phyloP scores from a whole-genome alignment of 805 yeast species.

The Tetrapisispora fleetii region DNA sequence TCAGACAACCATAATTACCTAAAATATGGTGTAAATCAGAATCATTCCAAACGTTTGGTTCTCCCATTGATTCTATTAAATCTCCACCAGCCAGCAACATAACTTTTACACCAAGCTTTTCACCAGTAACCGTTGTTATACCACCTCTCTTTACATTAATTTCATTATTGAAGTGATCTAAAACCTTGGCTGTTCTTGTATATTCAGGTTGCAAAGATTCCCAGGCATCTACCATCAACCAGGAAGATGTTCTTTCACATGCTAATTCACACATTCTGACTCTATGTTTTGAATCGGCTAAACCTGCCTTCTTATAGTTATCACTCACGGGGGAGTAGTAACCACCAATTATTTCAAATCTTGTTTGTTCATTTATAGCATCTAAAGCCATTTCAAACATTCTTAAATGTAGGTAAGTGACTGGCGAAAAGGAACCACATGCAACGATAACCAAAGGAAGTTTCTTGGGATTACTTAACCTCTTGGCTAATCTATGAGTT shows the following conservation, averaged over 20 bases:
- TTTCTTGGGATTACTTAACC: constrained; percentile 62
- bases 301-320: constrained; percentile 85
- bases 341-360: constrained; percentile 94
- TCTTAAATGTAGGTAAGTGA: constrained; percentile 85
- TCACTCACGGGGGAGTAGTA: constrained; percentile 92
- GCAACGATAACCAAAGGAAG: constrained; percentile 91
- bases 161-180: constrained; percentile 95
- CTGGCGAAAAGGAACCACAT: constrained; percentile 94
- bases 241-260: constrained; percentile 89
- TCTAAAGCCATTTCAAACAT: constrained; percentile 99
- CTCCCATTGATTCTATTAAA: constrained; percentile 97
- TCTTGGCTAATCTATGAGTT: constrained; percentile 68
- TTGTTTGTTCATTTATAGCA: constrained; percentile 79
- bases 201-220: constrained; percentile 86
- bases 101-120: constrained; percentile 74
- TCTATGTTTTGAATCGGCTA: constrained; percentile 80
- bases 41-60: constrained; percentile 98
- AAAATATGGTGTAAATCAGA: constrained; percentile 87
- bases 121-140: constrained; percentile 48
- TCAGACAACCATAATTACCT: constrained; percentile 92
- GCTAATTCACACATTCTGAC: constrained; percentile 98
- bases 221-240: constrained; percentile 99
- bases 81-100: constrained; percentile 98
- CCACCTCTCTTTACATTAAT: constrained; percentile 88
- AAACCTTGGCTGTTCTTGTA: constrained; percentile 87